These are phyloP conservation scores for Auricularia heimuer DNA, from an alignment of 768 basidiomycete species.

Conservation along the genomic window DNA sequence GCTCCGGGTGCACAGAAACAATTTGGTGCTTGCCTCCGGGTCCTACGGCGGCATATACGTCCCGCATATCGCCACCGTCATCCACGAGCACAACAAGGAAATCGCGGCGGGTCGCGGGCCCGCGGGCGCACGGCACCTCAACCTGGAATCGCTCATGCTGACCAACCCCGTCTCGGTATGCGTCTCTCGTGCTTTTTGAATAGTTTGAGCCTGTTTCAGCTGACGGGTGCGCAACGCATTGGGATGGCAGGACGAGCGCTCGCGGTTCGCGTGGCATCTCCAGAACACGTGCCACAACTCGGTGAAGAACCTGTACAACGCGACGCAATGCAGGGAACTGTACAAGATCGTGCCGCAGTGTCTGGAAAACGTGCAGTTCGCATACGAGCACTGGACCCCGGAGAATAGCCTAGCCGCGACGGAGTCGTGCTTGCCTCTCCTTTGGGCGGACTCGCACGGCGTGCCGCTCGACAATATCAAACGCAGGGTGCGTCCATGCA, in stretches of 20 bases:
- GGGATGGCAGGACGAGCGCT: slow-evolving; percentile 17
- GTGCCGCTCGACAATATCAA: slow-evolving; percentile 3
- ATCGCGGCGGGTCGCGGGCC: slow-evolving; percentile 13
- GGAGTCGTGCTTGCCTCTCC: slow-evolving; percentile 7
- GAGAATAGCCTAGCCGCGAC: slow-evolving; percentile 6
- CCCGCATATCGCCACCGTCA: slow-evolving; percentile 27
- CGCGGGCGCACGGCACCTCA: slow-evolving; percentile 18
- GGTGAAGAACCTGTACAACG: slow-evolving; percentile 19
- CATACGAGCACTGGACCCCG: slow-evolving; percentile 2
- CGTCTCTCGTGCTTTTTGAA: not conserved
- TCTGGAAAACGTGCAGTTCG: slow-evolving; percentile 10
- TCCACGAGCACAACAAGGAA: slow-evolving; percentile 23
- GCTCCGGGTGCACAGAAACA: not conserved
- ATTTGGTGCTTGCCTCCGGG: slow-evolving; percentile 22
- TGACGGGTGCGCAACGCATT: not conserved
- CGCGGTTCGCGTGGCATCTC: slow-evolving; percentile 22
- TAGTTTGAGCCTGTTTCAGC: not conserved
- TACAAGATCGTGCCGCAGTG: slow-evolving; percentile 19
- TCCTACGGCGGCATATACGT: slow-evolving; percentile 29
- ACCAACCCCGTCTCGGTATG: slow-evolving; percentile 19
- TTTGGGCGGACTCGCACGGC: slow-evolving; percentile 12
- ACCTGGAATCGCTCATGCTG: slow-evolving; percentile 25
- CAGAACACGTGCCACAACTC: slow-evolving; percentile 19
- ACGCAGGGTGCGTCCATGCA: slow-evolving; percentile 1
- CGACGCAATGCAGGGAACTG: slow-evolving; percentile 19